phyloP scores from a whole-genome alignment of 2,329 filamentous ascomycete genomes.

The Raffaelea ambrosiae region DNA sequence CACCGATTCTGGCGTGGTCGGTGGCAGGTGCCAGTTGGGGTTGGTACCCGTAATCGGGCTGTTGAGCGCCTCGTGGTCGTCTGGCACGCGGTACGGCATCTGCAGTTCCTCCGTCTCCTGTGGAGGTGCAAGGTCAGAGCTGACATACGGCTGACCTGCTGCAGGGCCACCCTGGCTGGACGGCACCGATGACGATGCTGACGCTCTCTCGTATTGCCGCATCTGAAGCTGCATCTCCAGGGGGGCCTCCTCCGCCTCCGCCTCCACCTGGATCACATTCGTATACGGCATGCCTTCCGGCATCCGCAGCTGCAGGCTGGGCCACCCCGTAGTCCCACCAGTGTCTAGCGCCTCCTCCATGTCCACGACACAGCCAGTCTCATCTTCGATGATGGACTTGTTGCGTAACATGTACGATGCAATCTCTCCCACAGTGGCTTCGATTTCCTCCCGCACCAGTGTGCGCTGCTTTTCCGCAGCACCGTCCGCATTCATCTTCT shows the following conservation, averaged over 20 bases:
- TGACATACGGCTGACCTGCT: slow-evolving; percentile 4
- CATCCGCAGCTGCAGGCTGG: slow-evolving; percentile 15
- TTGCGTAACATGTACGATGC: slow-evolving; percentile 17
- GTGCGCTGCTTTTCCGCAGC: slow-evolving; percentile 14
- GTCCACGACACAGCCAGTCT: slow-evolving; percentile 17
- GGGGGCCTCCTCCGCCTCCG: not conserved
- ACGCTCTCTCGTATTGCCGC: not conserved
- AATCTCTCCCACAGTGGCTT: slow-evolving; percentile 14
- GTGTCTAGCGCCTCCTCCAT: slow-evolving; percentile 17
- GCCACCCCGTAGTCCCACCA: slow-evolving; percentile 16
- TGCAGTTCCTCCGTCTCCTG: slow-evolving; percentile 9
- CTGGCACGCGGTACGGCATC: slow-evolving; percentile 11
- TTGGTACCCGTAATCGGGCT: slow-evolving; percentile 6
- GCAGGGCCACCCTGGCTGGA: not conserved
- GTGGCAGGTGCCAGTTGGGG: too few relatives aligned
- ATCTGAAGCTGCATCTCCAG: slow-evolving; percentile 3
- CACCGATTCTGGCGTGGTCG: slow-evolving; percentile 5
- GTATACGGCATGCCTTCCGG: slow-evolving; percentile 10
- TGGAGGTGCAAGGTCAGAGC: slow-evolving; percentile 7
- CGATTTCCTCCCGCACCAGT: slow-evolving; percentile 12
- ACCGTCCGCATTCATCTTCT: slow-evolving; percentile 9
- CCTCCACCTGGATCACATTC: not conserved
- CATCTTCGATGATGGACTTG: slow-evolving; percentile 15
- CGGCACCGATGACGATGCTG: not conserved
- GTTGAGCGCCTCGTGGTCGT: slow-evolving; percentile 12